Evolutionary conservation across 2,329 filamentous ascomycete species (phyloP), one percentile per base, ranked within the genome.

Genomic region (Colletotrichum liaoningense): DNA sequence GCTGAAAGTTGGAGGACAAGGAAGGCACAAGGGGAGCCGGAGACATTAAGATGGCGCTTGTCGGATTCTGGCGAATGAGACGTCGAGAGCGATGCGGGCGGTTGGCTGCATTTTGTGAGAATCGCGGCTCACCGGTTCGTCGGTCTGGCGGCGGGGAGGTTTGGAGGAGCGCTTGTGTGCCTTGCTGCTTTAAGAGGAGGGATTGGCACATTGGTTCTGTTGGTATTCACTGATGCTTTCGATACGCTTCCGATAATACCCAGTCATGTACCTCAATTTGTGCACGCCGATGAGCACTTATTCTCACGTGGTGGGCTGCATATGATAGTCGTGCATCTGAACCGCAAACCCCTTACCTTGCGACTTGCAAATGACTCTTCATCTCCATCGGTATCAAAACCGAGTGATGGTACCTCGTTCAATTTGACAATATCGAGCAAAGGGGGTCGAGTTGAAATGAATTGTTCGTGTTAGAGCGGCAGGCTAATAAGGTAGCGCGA

Each of bases 391-490:
- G n/a, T 9, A 49, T 9, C 19, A 9, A n/a, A 49, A 49, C 3
- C 42, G 19, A 22, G 42, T 49, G 42, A n/a, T 22, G 42, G n/a
- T 4, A 11, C 19, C 42, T 49, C 42, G 42, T 49, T 49, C 42
- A 49, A 22, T 49, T 49, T 49, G 42, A 49, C 11, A n/a, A 49
- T 22, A 5, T 49, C 19, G 42, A n/a, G 6, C 42, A 49, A 49
- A 49, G 42, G 42, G 42, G 42, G 42, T 19, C 42, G 19, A 60
- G 67, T 24, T 59, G 58, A 59, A 62, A 73, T 73, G 67, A 73
- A 56, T 26, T 70, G 60, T 28, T 70, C 67, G 67, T 73, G 67
- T 73, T 28, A 66, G 55, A 49, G 55, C 55, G 60, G 62, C 55
- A 57, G 59, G 49, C 19, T 42, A 42, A 42, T 42, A 42, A 42